Evolutionary conservation across 257 asterid genomes (phyloP).

Genomic region (Capsicum rhomboideum): DNA sequence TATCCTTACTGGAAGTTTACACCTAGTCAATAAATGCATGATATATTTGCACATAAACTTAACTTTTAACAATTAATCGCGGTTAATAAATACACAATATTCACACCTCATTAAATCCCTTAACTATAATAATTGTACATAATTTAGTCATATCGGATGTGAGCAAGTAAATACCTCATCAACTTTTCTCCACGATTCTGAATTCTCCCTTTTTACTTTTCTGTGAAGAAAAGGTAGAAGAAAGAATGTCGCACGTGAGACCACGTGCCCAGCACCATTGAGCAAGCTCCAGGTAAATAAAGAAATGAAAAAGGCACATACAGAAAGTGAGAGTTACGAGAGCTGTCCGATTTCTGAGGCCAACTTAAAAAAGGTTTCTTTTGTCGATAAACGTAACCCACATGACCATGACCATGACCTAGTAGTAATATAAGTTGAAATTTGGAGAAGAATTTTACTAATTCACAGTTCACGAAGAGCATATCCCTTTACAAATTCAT

Average conservation of each 20-base stretch:
- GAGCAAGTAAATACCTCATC: too few relatives aligned
- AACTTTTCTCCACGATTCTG: not conserved
- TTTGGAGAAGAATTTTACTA: not conserved
- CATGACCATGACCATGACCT: not conserved
- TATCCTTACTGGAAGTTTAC: too few relatives aligned
- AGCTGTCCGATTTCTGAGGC: not conserved
- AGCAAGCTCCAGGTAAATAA: not conserved
- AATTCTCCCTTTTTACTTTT: not conserved
- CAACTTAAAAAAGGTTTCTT: not conserved
- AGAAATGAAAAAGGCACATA: not conserved
- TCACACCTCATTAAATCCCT: too few relatives aligned
- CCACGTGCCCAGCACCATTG: not conserved
- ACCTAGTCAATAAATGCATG: too few relatives aligned
- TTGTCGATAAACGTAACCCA: not conserved
- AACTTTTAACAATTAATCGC: too few relatives aligned
- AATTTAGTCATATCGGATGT: too few relatives aligned
- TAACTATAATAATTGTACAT: too few relatives aligned
- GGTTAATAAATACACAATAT: too few relatives aligned
- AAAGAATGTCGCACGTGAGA: not conserved
- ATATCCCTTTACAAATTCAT: not conserved
- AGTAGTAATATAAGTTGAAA: not conserved
- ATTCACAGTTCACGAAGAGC: not conserved
- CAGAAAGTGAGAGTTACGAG: not conserved
- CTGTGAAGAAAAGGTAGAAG: not conserved
- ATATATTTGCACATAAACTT: too few relatives aligned